A percentile compares a stretch with the other conserved stretches of the same genome.
These are phyloP conservation scores for Trichoderma asperelloides DNA, from an alignment of 495 filamentous ascomycete species.

Conservation along the genomic window DNA sequence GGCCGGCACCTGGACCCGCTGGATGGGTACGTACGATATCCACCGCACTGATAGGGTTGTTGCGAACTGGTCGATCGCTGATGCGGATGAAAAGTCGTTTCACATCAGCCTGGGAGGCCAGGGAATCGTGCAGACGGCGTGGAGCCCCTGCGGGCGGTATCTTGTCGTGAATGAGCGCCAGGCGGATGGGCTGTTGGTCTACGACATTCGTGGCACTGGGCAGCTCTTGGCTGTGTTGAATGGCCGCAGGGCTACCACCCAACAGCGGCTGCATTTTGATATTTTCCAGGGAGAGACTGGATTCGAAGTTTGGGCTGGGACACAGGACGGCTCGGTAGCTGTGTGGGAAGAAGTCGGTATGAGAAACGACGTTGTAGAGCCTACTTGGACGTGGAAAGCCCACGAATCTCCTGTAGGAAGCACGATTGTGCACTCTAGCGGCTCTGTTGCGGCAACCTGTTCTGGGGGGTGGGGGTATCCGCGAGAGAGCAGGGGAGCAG, in stretches of 20 bases:
- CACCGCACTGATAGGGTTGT: constrained; percentile 56
- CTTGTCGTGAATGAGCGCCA: constrained; percentile 79
- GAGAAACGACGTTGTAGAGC: constrained; percentile 41
- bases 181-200: constrained; percentile 64
- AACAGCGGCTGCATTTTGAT: constrained; percentile 74
- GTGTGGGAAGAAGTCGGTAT: constrained; percentile 61
- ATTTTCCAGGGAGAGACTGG: constrained; percentile 45
- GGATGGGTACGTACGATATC: constrained; percentile 67
- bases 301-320: constrained; percentile 78
- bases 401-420: constrained; percentile 52
- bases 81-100: constrained; percentile 22
- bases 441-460: constrained; percentile 64
- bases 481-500: not conserved
- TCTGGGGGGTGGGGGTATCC: constrained; percentile 39
- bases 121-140: constrained; percentile 66
- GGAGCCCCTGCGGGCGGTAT: constrained; percentile 84
- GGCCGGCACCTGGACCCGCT: constrained; percentile 72
- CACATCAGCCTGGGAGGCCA: constrained; percentile 40
- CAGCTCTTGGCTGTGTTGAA: constrained; percentile 59
- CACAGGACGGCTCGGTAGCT: constrained; percentile 65
- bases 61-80: constrained; percentile 51
- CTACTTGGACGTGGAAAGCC: constrained; percentile 49
- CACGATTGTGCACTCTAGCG: constrained; percentile 56
- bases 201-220: constrained; percentile 71
- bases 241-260: constrained; percentile 61